Percentiles rank a stretch among this genome's conserved stretches.
phyloP scores from a whole-genome alignment of 2,329 filamentous ascomycete species.

The Trichoderma simmonsii region DNA sequence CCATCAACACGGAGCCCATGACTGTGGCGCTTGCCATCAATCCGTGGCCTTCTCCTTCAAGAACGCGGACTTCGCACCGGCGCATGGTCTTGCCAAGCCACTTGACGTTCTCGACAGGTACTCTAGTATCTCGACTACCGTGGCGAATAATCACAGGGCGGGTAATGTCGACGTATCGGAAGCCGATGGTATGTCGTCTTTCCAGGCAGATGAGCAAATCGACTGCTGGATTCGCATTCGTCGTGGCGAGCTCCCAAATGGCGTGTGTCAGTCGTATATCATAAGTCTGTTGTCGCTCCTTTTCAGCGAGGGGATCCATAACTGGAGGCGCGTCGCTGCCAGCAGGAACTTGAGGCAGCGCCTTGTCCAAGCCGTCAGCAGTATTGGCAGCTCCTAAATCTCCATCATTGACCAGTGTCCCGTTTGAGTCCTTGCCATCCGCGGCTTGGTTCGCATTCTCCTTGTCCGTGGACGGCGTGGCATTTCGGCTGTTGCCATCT shows the following conservation, averaged over 20 bases:
- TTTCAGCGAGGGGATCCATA: conserved; percentile 58
- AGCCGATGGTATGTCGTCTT: conserved; percentile 85
- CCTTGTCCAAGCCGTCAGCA: conserved; percentile 50
- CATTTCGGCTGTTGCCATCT: conserved; percentile 36
- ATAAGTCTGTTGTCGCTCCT: conserved; percentile 71
- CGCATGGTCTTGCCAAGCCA: conserved; percentile 96
- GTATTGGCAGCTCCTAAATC: conserved; percentile 29
- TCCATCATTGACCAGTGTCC: conserved; percentile 23
- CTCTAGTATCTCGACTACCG: conserved; percentile 82
- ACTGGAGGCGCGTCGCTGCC: conserved; percentile 44
- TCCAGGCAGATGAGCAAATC: conserved; percentile 92
- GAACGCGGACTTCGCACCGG: conserved; percentile 82
- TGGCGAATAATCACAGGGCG: conserved; percentile 91
- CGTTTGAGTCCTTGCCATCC: conserved; percentile 28
- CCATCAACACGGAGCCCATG: conserved; percentile 91
- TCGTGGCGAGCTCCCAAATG: conserved; percentile 91
- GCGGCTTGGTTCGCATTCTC: conserved; percentile 42
- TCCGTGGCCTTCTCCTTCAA: conserved; percentile 90
- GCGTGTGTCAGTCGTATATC: conserved; percentile 84
- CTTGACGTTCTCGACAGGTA: conserved; percentile 90
- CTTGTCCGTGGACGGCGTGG: conserved; percentile 44
- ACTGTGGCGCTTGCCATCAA: conserved; percentile 92
- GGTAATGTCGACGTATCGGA: conserved; percentile 94
- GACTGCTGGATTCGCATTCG: conserved; percentile 87
- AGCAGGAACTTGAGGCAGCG: conserved; percentile 34